A percentile compares a stretch with the other conserved stretches of the same genome.
phyloP scores from a whole-genome alignment of 2,329 filamentous ascomycete species.

The Cordyceps tenuipes region DNA sequence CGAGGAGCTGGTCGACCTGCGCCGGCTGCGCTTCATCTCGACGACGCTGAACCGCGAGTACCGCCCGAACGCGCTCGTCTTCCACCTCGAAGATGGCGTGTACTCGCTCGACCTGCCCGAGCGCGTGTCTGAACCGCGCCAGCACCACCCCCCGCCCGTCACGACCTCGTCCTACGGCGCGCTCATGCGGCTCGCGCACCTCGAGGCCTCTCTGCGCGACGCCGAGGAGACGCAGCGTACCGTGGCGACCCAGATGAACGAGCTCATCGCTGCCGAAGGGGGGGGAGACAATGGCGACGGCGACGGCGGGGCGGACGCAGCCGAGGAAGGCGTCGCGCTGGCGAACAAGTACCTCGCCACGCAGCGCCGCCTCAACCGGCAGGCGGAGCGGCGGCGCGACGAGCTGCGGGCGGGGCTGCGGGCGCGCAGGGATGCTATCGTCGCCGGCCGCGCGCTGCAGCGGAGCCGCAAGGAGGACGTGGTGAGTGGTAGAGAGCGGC shows the following conservation, averaged over 20 bases:
- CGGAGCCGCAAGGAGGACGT: constrained; percentile 52
- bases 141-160: constrained; percentile 37
- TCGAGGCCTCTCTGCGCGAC: constrained; percentile 88
- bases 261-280: constrained; percentile 37
- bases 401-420: constrained; percentile 60
- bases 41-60: constrained; percentile 62
- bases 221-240: constrained; percentile 68
- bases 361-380: constrained; percentile 58
- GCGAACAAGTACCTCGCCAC: constrained; percentile 47
- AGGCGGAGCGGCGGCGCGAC: constrained; percentile 53
- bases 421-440: constrained; percentile 59
- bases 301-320: constrained; percentile 36
- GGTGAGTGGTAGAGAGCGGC: constrained; percentile 48
- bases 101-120: constrained; percentile 68
- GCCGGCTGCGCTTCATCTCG: constrained; percentile 69
- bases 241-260: constrained; percentile 71
- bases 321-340: constrained; percentile 39
- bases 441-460: constrained; percentile 52
- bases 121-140: constrained; percentile 37
- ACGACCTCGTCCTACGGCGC: constrained; percentile 77
- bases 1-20: constrained; percentile 63
- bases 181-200: constrained; percentile 77
- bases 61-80: constrained; percentile 73
- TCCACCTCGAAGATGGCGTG: constrained; percentile 78
- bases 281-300: constrained; percentile 29